phyloP scores from a whole-genome alignment of 176 grass and related monocot genomes.

The Saccharum officinarum region DNA sequence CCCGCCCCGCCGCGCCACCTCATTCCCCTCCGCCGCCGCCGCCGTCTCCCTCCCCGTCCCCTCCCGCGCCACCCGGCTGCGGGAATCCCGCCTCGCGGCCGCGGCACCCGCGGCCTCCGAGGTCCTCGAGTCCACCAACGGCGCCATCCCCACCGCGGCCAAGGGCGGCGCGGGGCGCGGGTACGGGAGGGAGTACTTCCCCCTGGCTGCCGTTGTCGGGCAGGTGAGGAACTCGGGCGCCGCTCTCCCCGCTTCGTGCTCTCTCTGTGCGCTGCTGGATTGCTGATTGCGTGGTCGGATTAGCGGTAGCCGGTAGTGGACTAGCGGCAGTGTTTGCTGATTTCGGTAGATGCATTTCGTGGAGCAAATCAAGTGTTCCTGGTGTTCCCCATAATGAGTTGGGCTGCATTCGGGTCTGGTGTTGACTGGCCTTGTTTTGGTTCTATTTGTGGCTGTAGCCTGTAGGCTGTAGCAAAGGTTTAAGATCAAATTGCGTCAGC shows the following conservation, averaged over 20 bases:
- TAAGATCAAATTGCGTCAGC: neutral
- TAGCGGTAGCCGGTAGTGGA: neutral
- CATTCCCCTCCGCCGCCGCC: neutral
- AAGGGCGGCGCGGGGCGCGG: constrained; percentile 5
- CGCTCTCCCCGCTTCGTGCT: neutral
- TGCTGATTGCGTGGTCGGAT: neutral
- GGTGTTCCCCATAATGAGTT: neutral
- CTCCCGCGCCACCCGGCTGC: neutral
- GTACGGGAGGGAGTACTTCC: constrained; percentile 91
- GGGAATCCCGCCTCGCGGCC: constrained; percentile 42
- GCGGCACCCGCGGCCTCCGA: constrained; percentile 43
- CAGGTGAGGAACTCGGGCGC: constrained; percentile 47
- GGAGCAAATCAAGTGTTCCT: neutral
- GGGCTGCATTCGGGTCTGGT: neutral
- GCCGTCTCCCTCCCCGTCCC: neutral
- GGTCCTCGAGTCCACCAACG: constrained; percentile 70
- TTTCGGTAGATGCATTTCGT: constrained; percentile 1
- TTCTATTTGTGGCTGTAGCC: neutral
- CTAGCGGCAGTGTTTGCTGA: neutral
- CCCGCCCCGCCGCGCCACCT: constrained; percentile 20
- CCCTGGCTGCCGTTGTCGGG: constrained; percentile 84
- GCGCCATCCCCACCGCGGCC: constrained; percentile 41
- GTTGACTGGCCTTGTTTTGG: neutral
- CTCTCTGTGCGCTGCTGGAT: neutral
- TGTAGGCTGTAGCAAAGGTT: neutral